Percentiles rank a stretch among this genome's conserved stretches.
Conservation (phyloP, 768 basidiomycete genomes). For the Trametes elegans region DNA sequence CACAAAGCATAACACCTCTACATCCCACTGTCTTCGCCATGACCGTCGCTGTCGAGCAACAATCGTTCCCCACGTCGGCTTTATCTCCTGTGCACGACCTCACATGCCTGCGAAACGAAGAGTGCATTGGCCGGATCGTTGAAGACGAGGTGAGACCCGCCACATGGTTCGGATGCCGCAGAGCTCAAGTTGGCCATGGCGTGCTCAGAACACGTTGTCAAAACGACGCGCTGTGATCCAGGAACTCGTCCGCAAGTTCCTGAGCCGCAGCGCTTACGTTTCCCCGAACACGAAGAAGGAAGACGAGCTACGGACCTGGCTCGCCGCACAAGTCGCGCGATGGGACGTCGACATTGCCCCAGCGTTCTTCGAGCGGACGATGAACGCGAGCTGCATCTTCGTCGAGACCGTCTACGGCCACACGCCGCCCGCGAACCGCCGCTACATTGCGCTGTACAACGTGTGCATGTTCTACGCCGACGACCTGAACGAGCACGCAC, state of each 20-base stretch:
- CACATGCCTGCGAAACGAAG: no score
- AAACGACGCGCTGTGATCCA: neutral
- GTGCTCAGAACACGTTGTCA: no score
- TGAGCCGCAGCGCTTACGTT: neutral
- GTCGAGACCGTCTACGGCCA: conserved; percentile 15
- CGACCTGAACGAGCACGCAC: conserved; percentile 31
- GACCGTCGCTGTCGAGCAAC: no score
- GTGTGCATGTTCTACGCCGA: conserved; percentile 37
- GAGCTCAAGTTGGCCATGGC: no score
- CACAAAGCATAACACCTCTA: no score
- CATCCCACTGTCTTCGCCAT: no score
- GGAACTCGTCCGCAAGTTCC: conserved; percentile 1
- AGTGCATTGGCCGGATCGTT: no score
- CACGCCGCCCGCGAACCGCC: conserved; percentile 10
- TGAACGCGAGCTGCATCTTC: conserved; percentile 1
- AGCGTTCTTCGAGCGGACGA: neutral
- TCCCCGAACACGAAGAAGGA: neutral
- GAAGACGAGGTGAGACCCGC: no score
- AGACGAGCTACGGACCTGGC: neutral
- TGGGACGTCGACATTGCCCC: neutral
- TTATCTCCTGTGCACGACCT: no score
- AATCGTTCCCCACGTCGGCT: no score
- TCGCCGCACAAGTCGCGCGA: neutral
- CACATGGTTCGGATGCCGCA: no score
- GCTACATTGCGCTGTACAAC: conserved; percentile 42